Base-by-base conservation (phyloP, 78 protist genomes). In the Polysphondylium violaceum region DNA sequence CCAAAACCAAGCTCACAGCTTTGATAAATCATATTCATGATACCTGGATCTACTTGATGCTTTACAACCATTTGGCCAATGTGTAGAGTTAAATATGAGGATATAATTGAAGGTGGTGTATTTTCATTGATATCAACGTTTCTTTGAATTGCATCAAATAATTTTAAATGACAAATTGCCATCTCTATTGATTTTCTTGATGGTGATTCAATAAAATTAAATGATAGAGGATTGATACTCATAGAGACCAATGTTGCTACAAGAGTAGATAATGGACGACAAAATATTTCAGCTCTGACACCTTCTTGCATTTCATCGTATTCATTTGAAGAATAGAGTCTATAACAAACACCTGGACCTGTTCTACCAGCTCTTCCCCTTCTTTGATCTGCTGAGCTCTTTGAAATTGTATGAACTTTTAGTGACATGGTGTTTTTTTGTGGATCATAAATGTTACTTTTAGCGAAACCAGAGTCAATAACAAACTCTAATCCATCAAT, bases 361-460 rank as follows among this genome's bases (percentile, higher is more conserved):
- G 69, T 94, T 31, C 98, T 93, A 29, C 99, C 99, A 7, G 99
- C 99, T 2, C 99, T 92, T 16, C 99, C 99, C 7, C 93, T 75
- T 0, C 99, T 74, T 76, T 98, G 99, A 40, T 93, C 55, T 11
- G 96, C 97, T n/a, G 96, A 60, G 1, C 98, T 97, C 8, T 56
- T 53, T 0, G 81, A 12, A 9, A 76, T 77, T n/a, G 94, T 91
- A n/a, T 69, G 55, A 2, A 97, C 98, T 23, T 96, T 91, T n/a
- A 99, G 95, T 14, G 97, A 67, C 92, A 97, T 99, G 73, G 95
- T 68, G 9, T 74, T 59, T 4, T 94, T 41, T 36, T 43, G 60
- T 6, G 98, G 96, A 64, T 92, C 75, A 78, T 88, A 98, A 19
- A 56, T 68, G 2, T 88, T 79, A 16, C 74, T 68, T 87, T 98